These are phyloP conservation scores for Dysphania ambrosioides DNA, from an alignment of 148 eudicot species.

Conservation along the genomic window DNA sequence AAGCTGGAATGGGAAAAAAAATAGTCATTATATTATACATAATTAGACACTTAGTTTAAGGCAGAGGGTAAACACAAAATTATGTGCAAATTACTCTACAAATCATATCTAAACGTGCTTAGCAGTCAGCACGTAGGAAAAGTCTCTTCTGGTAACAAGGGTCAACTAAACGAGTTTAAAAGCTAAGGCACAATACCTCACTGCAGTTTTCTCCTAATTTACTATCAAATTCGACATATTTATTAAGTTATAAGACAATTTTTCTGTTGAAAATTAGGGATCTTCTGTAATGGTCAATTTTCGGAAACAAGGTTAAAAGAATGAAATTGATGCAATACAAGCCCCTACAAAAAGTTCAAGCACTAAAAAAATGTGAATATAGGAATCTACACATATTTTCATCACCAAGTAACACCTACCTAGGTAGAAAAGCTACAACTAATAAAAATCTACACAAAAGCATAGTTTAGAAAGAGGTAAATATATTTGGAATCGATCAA, in stretches of 20 bases:
- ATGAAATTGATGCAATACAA: no score
- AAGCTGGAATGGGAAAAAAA: background rate
- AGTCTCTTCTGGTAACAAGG: background rate
- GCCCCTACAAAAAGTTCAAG: no score
- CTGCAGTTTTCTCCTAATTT: background rate
- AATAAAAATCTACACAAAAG: slow-evolving; percentile 5
- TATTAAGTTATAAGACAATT: no score
- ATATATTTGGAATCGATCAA: slow-evolving; percentile 6
- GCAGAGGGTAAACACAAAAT: slow-evolving; percentile 6
- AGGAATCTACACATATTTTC: background rate
- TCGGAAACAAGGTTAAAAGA: no score
- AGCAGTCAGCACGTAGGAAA: slow-evolving; percentile 5
- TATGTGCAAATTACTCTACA: slow-evolving; percentile 18
- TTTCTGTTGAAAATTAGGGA: no score
- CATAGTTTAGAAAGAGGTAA: background rate
- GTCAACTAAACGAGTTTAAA: no score
- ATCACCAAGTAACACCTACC: background rate
- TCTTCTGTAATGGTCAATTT: no score
- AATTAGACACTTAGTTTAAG: background rate
- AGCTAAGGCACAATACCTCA: no score
- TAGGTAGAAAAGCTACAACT: background rate
- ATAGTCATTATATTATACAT: background rate
- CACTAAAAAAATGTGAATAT: background rate
- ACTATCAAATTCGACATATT: no score
- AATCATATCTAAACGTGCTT: slow-evolving; percentile 11